phyloP scores from a whole-genome alignment of 352 stramenopile species.

The Pythium dissotocum region DNA sequence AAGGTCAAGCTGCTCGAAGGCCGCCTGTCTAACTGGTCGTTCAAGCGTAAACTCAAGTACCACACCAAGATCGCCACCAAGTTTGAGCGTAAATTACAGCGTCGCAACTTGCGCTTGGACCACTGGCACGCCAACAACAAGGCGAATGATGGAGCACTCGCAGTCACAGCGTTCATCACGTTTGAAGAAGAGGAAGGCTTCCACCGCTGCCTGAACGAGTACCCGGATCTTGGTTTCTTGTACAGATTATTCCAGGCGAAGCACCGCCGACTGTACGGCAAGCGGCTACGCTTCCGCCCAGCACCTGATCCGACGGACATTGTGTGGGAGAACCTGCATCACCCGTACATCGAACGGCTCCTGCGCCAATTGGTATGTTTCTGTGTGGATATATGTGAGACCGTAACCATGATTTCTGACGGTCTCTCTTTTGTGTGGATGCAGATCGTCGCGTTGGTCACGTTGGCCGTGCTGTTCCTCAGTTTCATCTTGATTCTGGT shows the following conservation, averaged over 20 bases:
- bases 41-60: slow-evolving; percentile 40
- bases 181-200: slow-evolving; percentile 85
- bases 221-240: slow-evolving; percentile 70
- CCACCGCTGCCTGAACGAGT: slow-evolving; percentile 76
- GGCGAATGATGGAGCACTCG: slow-evolving; percentile 34
- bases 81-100: slow-evolving; percentile 46
- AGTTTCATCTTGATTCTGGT: slow-evolving; percentile 80
- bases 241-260: slow-evolving; percentile 73
- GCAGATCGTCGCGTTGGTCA: slow-evolving; percentile 68
- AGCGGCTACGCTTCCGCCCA: slow-evolving; percentile 67
- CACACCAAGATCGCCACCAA: slow-evolving; percentile 49
- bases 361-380: slow-evolving; percentile 59
- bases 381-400: background rate
- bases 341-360: slow-evolving; percentile 56
- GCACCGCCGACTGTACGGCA: slow-evolving; percentile 65
- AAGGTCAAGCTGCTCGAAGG: slow-evolving; percentile 61
- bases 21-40: slow-evolving; percentile 40
- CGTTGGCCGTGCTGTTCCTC: slow-evolving; percentile 61
- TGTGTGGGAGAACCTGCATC: slow-evolving; percentile 83
- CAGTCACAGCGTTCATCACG: slow-evolving; percentile 80
- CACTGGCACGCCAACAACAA: slow-evolving; percentile 36
- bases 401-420: background rate
- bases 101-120: slow-evolving; percentile 48
- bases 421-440: background rate
- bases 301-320: slow-evolving; percentile 83